Evolutionary conservation across 129 eudicot genomes (phyloP).

Genomic region (Centella asiatica): DNA sequence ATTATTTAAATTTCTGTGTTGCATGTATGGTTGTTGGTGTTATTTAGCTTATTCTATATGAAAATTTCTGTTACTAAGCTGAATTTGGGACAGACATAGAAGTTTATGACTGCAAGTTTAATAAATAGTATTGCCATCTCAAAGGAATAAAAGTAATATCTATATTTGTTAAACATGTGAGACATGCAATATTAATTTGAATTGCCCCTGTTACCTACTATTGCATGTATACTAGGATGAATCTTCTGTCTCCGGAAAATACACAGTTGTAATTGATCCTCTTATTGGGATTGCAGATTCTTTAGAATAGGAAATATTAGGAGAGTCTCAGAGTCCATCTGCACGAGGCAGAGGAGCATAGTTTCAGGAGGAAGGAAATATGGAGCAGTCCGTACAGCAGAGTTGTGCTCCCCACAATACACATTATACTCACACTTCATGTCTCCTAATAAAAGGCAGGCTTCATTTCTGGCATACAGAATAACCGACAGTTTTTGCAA

Average conservation of each 20-base stretch:
- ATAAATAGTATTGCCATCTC: too few relatives aligned
- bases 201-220: too few relatives aligned
- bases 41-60: too few relatives aligned
- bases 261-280: slow-evolving; percentile 6
- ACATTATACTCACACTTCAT: slow-evolving; percentile 28
- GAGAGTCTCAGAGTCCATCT: slow-evolving; percentile 32
- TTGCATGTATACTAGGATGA: too few relatives aligned
- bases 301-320: slow-evolving; percentile 35
- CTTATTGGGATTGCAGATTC: slow-evolving; percentile 36
- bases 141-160: too few relatives aligned
- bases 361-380: slow-evolving; percentile 23
- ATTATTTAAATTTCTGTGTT: too few relatives aligned
- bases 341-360: slow-evolving; percentile 24
- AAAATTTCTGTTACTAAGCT: neutral
- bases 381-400: slow-evolving; percentile 17
- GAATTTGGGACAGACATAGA: neutral
- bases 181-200: too few relatives aligned
- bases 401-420: slow-evolving; percentile 27
- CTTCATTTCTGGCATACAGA: slow-evolving; percentile 20
- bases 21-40: neutral
- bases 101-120: neutral
- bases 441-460: slow-evolving; percentile 20
- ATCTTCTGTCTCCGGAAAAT: neutral
- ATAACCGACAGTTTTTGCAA: slow-evolving; percentile 16
- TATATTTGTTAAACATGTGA: too few relatives aligned